These are phyloP conservation scores for Blattamonas nauphoetae DNA, from an alignment of 78 protist genomes.

Conservation along the genomic window DNA sequence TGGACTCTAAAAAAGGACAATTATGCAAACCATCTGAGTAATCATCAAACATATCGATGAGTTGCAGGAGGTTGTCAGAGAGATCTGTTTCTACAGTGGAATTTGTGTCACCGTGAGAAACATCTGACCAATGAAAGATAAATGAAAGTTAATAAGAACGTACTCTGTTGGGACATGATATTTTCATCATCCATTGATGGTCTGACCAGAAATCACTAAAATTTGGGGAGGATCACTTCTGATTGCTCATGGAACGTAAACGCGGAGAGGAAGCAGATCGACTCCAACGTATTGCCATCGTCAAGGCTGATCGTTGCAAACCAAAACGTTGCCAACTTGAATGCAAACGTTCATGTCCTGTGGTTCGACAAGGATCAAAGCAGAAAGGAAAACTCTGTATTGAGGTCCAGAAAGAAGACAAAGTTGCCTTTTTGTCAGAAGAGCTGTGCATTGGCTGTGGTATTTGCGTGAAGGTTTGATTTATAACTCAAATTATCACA, in stretches of 20 bases:
- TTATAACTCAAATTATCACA: too few relatives aligned
- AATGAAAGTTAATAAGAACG: background rate
- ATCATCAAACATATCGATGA: too few relatives aligned
- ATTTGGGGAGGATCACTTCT: too few relatives aligned
- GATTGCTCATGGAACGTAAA: background rate
- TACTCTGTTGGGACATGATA: background rate
- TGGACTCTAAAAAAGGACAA: too few relatives aligned
- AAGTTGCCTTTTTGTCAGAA: conserved; percentile 83
- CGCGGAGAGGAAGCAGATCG: conserved; percentile 12
- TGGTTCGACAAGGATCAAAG: conserved; percentile 51
- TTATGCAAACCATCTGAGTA: too few relatives aligned
- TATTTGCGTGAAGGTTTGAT: conserved; percentile 86
- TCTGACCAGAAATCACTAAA: background rate
- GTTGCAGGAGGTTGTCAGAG: too few relatives aligned
- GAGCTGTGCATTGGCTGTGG: conserved; percentile 97
- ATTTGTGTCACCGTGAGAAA: background rate
- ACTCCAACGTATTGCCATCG: conserved; percentile 94
- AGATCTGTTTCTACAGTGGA: background rate
- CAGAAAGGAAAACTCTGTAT: conserved; percentile 87
- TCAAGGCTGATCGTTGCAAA: conserved; percentile 85
- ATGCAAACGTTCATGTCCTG: conserved; percentile 94
- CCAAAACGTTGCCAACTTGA: conserved; percentile 92
- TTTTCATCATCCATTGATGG: background rate
- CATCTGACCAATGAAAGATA: background rate
- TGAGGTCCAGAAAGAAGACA: conserved; percentile 73